Conservation (phyloP, 2,329 filamentous ascomycete species). For the Aspergillus ibericus region DNA sequence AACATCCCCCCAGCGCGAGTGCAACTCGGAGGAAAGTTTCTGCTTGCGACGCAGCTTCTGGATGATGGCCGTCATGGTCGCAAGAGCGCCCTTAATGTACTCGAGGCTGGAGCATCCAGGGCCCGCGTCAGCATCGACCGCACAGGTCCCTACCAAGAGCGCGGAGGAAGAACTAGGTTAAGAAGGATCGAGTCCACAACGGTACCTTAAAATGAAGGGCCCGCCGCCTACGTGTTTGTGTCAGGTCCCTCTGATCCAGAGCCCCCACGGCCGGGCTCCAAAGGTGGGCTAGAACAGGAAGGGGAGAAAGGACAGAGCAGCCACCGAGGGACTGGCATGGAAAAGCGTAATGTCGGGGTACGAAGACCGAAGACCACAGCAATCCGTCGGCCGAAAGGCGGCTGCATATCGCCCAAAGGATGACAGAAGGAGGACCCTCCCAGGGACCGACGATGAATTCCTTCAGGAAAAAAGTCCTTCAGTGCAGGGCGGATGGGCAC, state of each 20-base stretch:
- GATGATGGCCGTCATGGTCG: slow-evolving; percentile 32
- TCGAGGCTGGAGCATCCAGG: slow-evolving; percentile 8
- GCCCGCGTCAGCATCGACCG: slow-evolving; percentile 14
- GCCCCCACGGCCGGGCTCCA: neutral
- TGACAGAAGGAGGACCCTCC: slow-evolving; percentile 9
- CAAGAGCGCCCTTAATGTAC: slow-evolving; percentile 28
- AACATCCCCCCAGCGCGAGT: slow-evolving; percentile 43
- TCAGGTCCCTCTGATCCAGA: neutral
- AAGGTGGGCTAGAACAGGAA: slow-evolving; percentile 4
- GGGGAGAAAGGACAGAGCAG: neutral
- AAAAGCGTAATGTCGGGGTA: neutral
- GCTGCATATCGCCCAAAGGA: slow-evolving; percentile 22
- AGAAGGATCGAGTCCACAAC: slow-evolving; percentile 4
- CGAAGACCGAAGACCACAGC: slow-evolving; percentile 2
- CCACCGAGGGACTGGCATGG: neutral
- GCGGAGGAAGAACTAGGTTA: slow-evolving; percentile 3
- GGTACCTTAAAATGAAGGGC: slow-evolving; percentile 4
- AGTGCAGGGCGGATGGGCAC: neutral
- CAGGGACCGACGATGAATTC: slow-evolving; percentile 8
- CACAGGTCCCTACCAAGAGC: slow-evolving; percentile 1
- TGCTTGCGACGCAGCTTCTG: slow-evolving; percentile 36
- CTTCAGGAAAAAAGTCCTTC: slow-evolving; percentile 1
- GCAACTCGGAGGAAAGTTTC: slow-evolving; percentile 37
- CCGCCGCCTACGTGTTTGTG: neutral
- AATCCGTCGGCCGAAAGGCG: slow-evolving; percentile 17